A percentile compares a stretch with the other conserved stretches of the same genome.
Conservation (phyloP, 164 flowering plant species). For the Chimonanthus praecox region DNA sequence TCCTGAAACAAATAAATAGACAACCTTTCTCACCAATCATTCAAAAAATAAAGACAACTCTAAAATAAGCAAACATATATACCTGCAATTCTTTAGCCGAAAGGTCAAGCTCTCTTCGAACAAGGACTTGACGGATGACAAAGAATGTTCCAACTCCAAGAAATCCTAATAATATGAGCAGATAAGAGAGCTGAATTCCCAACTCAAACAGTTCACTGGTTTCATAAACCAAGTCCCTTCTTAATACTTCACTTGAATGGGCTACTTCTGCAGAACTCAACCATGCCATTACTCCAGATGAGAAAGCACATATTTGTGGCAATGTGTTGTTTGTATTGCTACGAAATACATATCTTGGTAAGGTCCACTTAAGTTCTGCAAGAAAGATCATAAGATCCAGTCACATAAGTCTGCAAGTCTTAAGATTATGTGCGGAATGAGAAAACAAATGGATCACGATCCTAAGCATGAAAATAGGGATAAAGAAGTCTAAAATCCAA, state of each 20-base stretch:
- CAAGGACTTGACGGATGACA: constrained; percentile 90
- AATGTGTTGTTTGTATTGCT: constrained; percentile 16
- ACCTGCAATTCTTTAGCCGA: constrained; percentile 98
- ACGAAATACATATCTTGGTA: constrained; percentile 12
- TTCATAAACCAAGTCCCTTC: constrained; percentile 59
- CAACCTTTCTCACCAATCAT: not conserved
- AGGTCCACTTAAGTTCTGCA: constrained; percentile 29
- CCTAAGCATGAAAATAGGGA: not conserved
- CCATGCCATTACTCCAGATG: constrained; percentile 45
- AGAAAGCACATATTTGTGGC: constrained; percentile 21
- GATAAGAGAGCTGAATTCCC: constrained; percentile 87
- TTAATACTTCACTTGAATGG: constrained; percentile 39
- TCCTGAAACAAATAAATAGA: not conserved
- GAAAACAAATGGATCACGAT: not conserved
- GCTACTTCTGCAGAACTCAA: constrained; percentile 51
- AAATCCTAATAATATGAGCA: constrained; percentile 66
- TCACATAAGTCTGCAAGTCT: not conserved
- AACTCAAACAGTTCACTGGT: constrained; percentile 81
- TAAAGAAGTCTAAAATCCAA: not conserved
- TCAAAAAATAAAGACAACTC: too few species aligned
- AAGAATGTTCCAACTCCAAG: constrained; percentile 83
- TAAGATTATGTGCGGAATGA: not conserved
- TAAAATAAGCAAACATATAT: not conserved
- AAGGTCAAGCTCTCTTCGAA: constrained; percentile 94
- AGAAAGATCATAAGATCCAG: constrained; percentile 3